These are phyloP conservation scores for Colletotrichum tabaci DNA, from an alignment of 2,329 filamentous ascomycete genomes.

Conservation along the genomic window DNA sequence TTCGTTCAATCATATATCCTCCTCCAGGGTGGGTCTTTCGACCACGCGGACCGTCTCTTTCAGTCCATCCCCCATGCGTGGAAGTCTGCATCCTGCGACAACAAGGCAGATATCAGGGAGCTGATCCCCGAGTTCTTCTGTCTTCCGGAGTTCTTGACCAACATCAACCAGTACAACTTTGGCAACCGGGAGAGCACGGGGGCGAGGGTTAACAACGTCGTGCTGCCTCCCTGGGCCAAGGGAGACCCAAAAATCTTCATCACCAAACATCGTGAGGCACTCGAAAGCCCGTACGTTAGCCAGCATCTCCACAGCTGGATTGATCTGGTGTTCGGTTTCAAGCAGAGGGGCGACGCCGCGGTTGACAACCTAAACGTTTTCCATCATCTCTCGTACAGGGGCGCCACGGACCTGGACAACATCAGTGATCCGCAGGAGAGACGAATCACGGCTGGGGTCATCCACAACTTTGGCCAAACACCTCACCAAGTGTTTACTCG, in stretches of 20 bases:
- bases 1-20: slow-evolving; percentile 97
- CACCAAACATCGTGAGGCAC: slow-evolving; percentile 92
- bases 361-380: slow-evolving; percentile 95
- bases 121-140: slow-evolving; percentile 98
- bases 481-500: slow-evolving; percentile 93
- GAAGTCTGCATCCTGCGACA: slow-evolving; percentile 89
- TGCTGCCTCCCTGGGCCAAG: slow-evolving; percentile 96
- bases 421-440: slow-evolving; percentile 92
- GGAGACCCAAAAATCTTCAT: slow-evolving; percentile 97
- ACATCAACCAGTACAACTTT: slow-evolving; percentile 95
- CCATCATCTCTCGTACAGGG: slow-evolving; percentile 94
- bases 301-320: slow-evolving; percentile 95
- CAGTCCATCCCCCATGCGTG: slow-evolving; percentile 93
- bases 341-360: slow-evolving; percentile 93
- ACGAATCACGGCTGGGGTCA: slow-evolving; percentile 91
- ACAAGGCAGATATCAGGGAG: slow-evolving; percentile 95
- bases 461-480: slow-evolving; percentile 98
- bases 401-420: slow-evolving; percentile 90
- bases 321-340: slow-evolving; percentile 93
- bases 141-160: slow-evolving; percentile 93
- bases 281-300: slow-evolving; percentile 94
- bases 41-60: slow-evolving; percentile 95
- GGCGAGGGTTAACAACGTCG: slow-evolving; percentile 85
- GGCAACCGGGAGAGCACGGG: slow-evolving; percentile 86
- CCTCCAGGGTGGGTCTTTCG: slow-evolving; percentile 95